Evolutionary conservation across 805 yeast species (phyloP), one percentile per base, ranked within the genome.

Genomic region (Candida railenensis): DNA sequence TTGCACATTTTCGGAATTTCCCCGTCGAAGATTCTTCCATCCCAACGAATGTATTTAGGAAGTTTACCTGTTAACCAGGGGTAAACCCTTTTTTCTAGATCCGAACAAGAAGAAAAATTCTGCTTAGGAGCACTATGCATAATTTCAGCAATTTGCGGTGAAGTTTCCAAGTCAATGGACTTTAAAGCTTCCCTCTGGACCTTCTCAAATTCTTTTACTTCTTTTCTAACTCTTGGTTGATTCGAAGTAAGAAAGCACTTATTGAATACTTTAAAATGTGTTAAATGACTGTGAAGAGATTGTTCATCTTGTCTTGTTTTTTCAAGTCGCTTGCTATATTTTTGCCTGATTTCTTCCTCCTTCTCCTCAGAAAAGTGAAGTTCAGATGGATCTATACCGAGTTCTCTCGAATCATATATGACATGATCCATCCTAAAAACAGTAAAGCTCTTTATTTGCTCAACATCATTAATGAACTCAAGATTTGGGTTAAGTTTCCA

Each of bases 1-100:
- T 37, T 9, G 15, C 30, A 21, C 40, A 37, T 37, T 22, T 21
- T 11, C 8, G 40, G 40, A 21, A 22, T 14, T 11, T 37, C 30
- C 14, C 39, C 39, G 9, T 21, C 28, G 4, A 19, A n/a, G 4
- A 20, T 11, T 4, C 30, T 21, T 7, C 40, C 40, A 37, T 37
- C 40, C 40, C 40, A 37, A 11, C 40, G n/a, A 7, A 21, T 22
- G 18, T 37, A 37, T n/a, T 21, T 37, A 9, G 67, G 67, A 19
- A 54, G 54, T 42, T 51, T 44, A 3, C 43, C 46, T 8, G 59
- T 49, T 14, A 63, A 45, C 62, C 65, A 63, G 4, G 66, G 67
- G 32, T 53, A 55, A 1, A 58, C 36, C 38, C 47, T 52, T 12
- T 40, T 7, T 16, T 53, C 55, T 11, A 62, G 21, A 4, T 49